Percentiles rank a stretch among this genome's conserved stretches.
Conservation (phyloP, 176 grass and related monocot genomes). For the Calamus simplicifolius region DNA sequence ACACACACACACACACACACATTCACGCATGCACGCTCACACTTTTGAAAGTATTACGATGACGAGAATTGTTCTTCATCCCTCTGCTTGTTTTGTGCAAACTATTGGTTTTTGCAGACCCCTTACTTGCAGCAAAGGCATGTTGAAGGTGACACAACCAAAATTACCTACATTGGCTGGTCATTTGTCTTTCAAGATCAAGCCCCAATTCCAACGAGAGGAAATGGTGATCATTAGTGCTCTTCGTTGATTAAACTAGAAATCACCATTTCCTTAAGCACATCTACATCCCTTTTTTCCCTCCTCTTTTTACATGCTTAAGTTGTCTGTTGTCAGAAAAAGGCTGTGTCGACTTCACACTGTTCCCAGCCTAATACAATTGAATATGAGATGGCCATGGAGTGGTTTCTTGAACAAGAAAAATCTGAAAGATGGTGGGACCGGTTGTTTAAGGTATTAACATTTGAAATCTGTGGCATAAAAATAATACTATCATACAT, state of each 20-base stretch:
- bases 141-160: slow-evolving; percentile 59
- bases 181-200: slow-evolving; percentile 55
- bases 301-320: neutral
- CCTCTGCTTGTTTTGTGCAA: too few species aligned
- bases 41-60: too few species aligned
- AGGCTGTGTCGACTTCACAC: slow-evolving; percentile 81
- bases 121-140: slow-evolving; percentile 85
- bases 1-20: too few species aligned
- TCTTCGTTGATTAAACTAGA: slow-evolving; percentile 3
- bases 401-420: slow-evolving; percentile 64
- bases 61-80: too few species aligned
- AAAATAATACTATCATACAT: too few species aligned
- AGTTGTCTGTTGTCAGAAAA: slow-evolving; percentile 38
- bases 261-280: neutral
- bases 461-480: too few species aligned
- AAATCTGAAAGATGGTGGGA: slow-evolving; percentile 30
- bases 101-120: slow-evolving; percentile 37
- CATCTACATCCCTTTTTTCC: too few species aligned
- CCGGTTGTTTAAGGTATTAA: slow-evolving; percentile 39
- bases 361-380: slow-evolving; percentile 96
- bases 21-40: too few species aligned
- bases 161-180: slow-evolving; percentile 38
- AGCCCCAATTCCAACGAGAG: slow-evolving; percentile 43
- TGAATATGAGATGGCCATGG: slow-evolving; percentile 85
- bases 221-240: slow-evolving; percentile 39